phyloP scores from a whole-genome alignment of 2,329 filamentous ascomycete species.

The Albophoma yamanashiensis region DNA sequence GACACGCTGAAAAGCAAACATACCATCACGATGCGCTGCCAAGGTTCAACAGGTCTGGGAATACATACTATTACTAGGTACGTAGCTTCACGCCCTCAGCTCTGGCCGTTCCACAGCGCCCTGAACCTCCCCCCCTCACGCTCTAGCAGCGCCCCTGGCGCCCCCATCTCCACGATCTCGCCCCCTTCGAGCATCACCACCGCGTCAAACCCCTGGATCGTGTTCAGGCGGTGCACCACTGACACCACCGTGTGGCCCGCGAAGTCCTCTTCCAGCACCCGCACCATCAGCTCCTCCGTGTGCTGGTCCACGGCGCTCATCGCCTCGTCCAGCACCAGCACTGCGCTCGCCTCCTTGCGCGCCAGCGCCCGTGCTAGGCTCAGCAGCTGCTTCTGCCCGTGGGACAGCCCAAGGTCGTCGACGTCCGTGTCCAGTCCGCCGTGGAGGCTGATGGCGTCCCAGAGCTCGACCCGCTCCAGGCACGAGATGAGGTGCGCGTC shows the following conservation, averaged over 20 bases:
- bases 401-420: constrained; percentile 6
- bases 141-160: not conserved
- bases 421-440: constrained; percentile 4
- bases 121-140: not conserved
- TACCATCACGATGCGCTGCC: not conserved
- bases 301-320: constrained; percentile 22
- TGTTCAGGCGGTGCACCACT: constrained; percentile 30
- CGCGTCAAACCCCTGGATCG: constrained; percentile 36
- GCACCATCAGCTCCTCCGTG: constrained; percentile 25
- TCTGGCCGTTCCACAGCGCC: not conserved
- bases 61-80: too few species aligned
- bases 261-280: constrained; percentile 23
- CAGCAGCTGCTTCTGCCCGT: constrained; percentile 12
- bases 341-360: constrained; percentile 9
- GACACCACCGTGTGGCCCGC: constrained; percentile 37
- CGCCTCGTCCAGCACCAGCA: constrained; percentile 28
- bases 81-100: not conserved
- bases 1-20: not conserved
- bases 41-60: not conserved
- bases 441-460: constrained; percentile 2
- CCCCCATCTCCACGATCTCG: constrained; percentile 16
- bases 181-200: constrained; percentile 36
- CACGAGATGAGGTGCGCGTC: constrained; percentile 6
- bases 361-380: constrained; percentile 16
- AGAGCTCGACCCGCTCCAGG: constrained; percentile 8